Conservation (phyloP, 495 filamentous ascomycete species). For the Aspergillus taichungensis region DNA sequence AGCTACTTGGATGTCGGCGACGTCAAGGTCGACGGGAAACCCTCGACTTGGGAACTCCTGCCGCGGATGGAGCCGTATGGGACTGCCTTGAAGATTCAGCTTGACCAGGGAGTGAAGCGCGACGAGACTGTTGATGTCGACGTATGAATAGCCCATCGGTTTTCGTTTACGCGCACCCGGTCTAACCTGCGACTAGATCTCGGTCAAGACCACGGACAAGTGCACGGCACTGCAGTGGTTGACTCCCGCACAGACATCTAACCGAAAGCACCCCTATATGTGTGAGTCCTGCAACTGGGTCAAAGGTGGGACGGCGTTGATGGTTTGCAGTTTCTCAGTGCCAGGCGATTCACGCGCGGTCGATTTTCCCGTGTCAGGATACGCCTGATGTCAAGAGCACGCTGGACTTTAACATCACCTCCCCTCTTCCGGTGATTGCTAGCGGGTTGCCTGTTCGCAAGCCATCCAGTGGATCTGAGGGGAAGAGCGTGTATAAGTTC, state of each 20-base stretch:
- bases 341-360: conserved; percentile 89
- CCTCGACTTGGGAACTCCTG: conserved; percentile 59
- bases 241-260: conserved; percentile 80
- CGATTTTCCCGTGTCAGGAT: conserved; percentile 93
- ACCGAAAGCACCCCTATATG: conserved; percentile 91
- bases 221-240: conserved; percentile 95
- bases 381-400: conserved; percentile 92
- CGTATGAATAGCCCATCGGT: conserved; percentile 22
- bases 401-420: conserved; percentile 78
- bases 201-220: conserved; percentile 62
- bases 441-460: conserved; percentile 65
- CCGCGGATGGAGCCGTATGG: conserved; percentile 67
- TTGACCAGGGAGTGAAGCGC: conserved; percentile 53
- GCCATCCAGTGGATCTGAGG: conserved; percentile 30
- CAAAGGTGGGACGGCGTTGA: not conserved
- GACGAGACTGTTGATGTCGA: conserved; percentile 55
- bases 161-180: not conserved
- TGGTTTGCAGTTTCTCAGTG: conserved; percentile 67
- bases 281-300: conserved; percentile 40
- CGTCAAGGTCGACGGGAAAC: conserved; percentile 53
- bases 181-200: conserved; percentile 32
- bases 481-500: conserved; percentile 63
- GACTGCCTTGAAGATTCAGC: conserved; percentile 62
- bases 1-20: conserved; percentile 63
- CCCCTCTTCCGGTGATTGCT: conserved; percentile 78